A percentile compares a stretch with the other conserved stretches of the same genome.
These are phyloP conservation scores for Inga leiocalycina DNA, from an alignment of 306 rosid genomes.

Conservation along the genomic window DNA sequence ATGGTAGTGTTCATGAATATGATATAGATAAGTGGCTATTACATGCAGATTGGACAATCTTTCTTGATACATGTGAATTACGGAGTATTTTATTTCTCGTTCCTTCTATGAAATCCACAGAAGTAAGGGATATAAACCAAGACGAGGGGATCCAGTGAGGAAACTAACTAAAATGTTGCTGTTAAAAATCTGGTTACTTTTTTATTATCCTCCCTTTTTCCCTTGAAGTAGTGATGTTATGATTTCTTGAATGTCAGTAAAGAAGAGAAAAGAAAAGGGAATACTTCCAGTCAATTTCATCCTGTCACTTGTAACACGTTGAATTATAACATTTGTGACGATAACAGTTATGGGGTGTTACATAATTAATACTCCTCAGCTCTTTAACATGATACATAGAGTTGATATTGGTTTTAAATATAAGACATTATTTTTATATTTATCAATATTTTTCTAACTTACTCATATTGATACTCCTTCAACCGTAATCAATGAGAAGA, in stretches of 20 bases:
- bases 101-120: background rate
- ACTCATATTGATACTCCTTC: no score
- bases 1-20: background rate
- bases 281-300: background rate
- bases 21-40: conserved; percentile 55
- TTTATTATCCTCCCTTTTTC: background rate
- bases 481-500: no score
- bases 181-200: background rate
- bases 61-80: background rate
- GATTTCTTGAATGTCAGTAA: background rate
- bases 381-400: no score
- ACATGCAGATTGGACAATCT: conserved; percentile 24
- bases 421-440: no score
- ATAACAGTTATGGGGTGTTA: conserved; percentile 12
- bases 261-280: background rate
- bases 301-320: conserved; percentile 1
- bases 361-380: background rate
- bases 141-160: conserved; percentile 54
- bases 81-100: background rate
- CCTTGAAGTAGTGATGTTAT: no score
- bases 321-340: background rate
- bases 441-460: no score
- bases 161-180: background rate
- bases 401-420: no score
- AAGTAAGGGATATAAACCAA: conserved; percentile 10